Base-by-base conservation (phyloP, 352 stramenopile genomes). In the Phytophthora rubi region DNA sequence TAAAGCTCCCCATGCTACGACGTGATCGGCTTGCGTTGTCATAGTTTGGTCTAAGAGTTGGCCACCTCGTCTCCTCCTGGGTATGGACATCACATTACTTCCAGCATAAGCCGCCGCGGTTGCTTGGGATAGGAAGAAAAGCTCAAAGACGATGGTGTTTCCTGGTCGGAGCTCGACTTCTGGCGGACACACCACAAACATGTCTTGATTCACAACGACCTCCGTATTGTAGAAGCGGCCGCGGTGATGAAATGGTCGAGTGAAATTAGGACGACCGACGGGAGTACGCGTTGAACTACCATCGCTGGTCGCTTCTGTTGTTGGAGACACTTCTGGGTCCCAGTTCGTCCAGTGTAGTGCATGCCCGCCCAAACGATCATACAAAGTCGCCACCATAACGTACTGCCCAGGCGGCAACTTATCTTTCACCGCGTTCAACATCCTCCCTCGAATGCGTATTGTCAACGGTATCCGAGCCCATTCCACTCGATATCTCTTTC, bases 201-300 rank as follows among this genome's bases (percentile, higher is more conserved):
- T 32, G 35, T 82, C 91, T 61, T 98, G 88, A 53, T 96, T 83
- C 15, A 98, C 48, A 3, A 55, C 28, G 3, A 97, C 65, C 26
- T 96, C 87, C 4, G 83, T 91, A 75, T 96, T 85, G 81, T 90
- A 97, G 66, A 93, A 96, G 12, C 89, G 79, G 1, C 92, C 90
- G n/a, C 79, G 69, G 68, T 97, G 91, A 28, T 77, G 61, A 56
- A 97, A 89, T 42, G 91, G 87, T 26, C 70, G 69, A 7, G 92
- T 97, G 21, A 93, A 81, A 47, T 87, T 86, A 16, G 83, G 82
- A 21, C 71, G 67, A 18, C 47, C 62, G 3, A 62, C 54, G 8
- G 45, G 28, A 58, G 60, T 65, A 58, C 32, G 28, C 15, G 26
- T 52, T 18, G 42, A 21, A 39, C 26, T 67, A 47, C 9, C 32